phyloP scores from a whole-genome alignment of 768 basidiomycete species.

The Naematelia aurantialba region DNA sequence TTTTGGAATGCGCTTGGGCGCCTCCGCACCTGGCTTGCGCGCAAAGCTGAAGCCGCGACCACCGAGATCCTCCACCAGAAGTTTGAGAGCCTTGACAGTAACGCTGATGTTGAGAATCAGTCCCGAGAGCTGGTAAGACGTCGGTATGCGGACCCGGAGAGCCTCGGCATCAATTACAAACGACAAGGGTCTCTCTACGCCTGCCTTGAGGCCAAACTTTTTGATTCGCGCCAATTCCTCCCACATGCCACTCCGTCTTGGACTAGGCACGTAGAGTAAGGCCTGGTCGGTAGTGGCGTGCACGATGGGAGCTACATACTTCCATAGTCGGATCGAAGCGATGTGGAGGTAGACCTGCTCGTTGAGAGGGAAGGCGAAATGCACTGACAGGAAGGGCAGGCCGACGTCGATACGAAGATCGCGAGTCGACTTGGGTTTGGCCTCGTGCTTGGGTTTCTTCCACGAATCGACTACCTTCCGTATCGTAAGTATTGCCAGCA shows the following conservation, averaged over 20 bases:
- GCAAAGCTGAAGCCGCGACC: slow-evolving; percentile 57
- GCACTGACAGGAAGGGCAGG: slow-evolving; percentile 29
- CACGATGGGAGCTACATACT: slow-evolving; percentile 43
- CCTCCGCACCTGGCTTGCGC: slow-evolving; percentile 66
- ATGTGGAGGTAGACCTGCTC: slow-evolving; percentile 48
- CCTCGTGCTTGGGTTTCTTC: slow-evolving; percentile 29
- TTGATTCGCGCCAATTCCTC: slow-evolving; percentile 68
- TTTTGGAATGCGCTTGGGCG: slow-evolving; percentile 66
- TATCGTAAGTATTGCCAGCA: slow-evolving; percentile 62
- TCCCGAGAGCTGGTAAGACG: slow-evolving; percentile 69
- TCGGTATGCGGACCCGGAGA: slow-evolving; percentile 72
- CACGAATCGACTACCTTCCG: slow-evolving; percentile 50
- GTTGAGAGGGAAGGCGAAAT: slow-evolving; percentile 49
- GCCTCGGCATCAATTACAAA: slow-evolving; percentile 63
- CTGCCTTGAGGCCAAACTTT: slow-evolving; percentile 54
- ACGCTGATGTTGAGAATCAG: slow-evolving; percentile 68
- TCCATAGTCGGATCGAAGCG: slow-evolving; percentile 4
- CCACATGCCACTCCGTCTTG: slow-evolving; percentile 58
- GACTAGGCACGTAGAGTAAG: slow-evolving; percentile 60
- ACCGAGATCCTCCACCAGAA: slow-evolving; percentile 60
- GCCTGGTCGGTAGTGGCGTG: slow-evolving; percentile 52
- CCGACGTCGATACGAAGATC: slow-evolving; percentile 39
- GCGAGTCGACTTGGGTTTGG: slow-evolving; percentile 25
- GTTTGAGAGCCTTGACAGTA: slow-evolving; percentile 68
- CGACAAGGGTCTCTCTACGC: slow-evolving; percentile 38